phyloP scores from a whole-genome alignment of 2,329 filamentous ascomycete species.

The Monilinia polystroma region DNA sequence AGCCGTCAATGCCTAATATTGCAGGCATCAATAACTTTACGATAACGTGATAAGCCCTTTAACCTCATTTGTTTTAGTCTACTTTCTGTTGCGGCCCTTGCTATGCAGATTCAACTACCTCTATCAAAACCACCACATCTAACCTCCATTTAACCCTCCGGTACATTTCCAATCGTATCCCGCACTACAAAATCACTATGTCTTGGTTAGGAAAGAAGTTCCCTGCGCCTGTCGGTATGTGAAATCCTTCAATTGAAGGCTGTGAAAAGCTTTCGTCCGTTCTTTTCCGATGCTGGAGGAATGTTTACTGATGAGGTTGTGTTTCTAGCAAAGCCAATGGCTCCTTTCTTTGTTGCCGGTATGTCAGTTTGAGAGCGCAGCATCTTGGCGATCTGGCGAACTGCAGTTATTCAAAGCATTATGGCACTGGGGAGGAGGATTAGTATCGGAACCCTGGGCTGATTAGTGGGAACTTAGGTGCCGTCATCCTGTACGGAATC shows the following conservation, averaged over 20 bases:
- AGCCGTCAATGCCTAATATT: not conserved
- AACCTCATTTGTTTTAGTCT: slow-evolving; percentile 10
- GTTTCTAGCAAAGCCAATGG: slow-evolving; percentile 77
- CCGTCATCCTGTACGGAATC: slow-evolving; percentile 86
- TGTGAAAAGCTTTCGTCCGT: slow-evolving; percentile 24
- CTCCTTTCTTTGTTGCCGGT: slow-evolving; percentile 94
- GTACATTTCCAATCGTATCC: slow-evolving; percentile 40
- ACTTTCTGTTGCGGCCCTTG: not conserved
- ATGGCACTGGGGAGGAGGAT: not conserved
- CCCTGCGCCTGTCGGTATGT: slow-evolving; percentile 74
- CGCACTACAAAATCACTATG: slow-evolving; percentile 56
- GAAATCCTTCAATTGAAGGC: slow-evolving; percentile 38
- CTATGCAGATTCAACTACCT: slow-evolving; percentile 13
- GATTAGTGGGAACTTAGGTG: slow-evolving; percentile 53
- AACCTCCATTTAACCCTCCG: slow-evolving; percentile 31
- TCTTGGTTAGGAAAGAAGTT: slow-evolving; percentile 84
- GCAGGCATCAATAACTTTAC: accelerated
- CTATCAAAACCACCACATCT: slow-evolving; percentile 1
- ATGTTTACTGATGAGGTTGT: slow-evolving; percentile 13
- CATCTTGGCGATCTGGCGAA: not conserved
- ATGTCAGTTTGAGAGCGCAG: slow-evolving; percentile 47
- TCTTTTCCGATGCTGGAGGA: slow-evolving; percentile 16
- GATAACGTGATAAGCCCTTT: not conserved
- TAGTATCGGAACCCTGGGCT: slow-evolving; percentile 24
- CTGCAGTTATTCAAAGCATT: not conserved